Conservation (phyloP, 2,329 filamentous ascomycete species). For the Fusarium nurragi region DNA sequence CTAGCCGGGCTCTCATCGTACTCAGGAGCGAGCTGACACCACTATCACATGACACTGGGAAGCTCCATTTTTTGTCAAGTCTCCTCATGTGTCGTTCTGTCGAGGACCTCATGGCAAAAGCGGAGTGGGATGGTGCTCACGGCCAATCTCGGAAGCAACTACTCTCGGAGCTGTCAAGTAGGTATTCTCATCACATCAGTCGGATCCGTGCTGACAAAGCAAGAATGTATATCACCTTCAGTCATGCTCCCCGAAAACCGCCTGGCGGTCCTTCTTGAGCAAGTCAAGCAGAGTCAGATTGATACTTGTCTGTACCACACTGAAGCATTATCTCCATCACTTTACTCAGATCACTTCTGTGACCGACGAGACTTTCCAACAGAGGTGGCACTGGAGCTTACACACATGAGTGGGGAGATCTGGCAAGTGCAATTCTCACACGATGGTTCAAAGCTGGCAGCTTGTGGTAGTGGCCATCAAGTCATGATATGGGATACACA, state of each 20-base stretch:
- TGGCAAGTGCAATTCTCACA: conserved; percentile 94
- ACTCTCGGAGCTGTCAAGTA: conserved; percentile 85
- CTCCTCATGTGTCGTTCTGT: conserved; percentile 87
- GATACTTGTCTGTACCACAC: conserved; percentile 90
- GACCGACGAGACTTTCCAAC: conserved; percentile 82
- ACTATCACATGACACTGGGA: conserved; percentile 78
- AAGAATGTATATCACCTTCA: conserved; percentile 93
- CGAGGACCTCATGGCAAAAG: conserved; percentile 78
- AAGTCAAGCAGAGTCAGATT: conserved; percentile 87
- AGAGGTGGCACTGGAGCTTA: conserved; percentile 74
- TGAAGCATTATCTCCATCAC: conserved; percentile 76
- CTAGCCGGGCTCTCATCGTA: conserved; percentile 79
- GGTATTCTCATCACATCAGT: conserved; percentile 44
- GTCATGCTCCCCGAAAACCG: conserved; percentile 97
- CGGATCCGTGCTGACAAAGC: conserved; percentile 3
- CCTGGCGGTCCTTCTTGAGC: conserved; percentile 80
- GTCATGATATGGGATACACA: conserved; percentile 85
- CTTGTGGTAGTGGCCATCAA: conserved; percentile 77
- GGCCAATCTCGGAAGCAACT: conserved; percentile 78
- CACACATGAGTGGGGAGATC: conserved; percentile 81
- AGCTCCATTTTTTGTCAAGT: conserved; percentile 85
- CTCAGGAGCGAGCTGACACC: conserved; percentile 89
- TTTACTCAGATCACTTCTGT: conserved; percentile 90
- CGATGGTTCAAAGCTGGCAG: conserved; percentile 83
- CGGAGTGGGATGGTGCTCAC: conserved; percentile 84